Percentiles rank a stretch among this genome's conserved stretches.
Evolutionary conservation across 1,284 basidiomycete genomes (phyloP).

Genomic region (Leccinum subfulvum): DNA sequence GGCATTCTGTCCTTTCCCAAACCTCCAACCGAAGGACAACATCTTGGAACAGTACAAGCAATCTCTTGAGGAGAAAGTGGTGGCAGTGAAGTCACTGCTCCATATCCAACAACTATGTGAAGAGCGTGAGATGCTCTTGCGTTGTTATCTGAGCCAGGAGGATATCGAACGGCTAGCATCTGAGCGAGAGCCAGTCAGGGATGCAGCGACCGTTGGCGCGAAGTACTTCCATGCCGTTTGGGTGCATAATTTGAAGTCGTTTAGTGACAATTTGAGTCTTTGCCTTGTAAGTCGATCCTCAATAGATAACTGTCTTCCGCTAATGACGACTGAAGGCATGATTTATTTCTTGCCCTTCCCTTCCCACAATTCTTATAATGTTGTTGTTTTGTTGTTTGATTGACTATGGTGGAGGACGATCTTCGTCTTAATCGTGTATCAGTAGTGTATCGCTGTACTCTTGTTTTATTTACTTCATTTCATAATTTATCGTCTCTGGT

Average conservation of each 20-base stretch:
- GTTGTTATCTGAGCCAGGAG: not conserved
- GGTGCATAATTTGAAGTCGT: not conserved
- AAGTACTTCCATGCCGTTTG: not conserved
- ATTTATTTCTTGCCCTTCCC: not conserved
- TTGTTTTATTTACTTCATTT: no score
- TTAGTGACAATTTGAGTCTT: not conserved
- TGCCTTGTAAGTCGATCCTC: not conserved
- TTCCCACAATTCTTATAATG: no score
- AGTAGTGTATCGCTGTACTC: no score
- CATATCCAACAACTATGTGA: not conserved
- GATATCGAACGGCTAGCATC: not conserved
- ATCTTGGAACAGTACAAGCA: not conserved
- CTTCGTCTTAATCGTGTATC: no score
- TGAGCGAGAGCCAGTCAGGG: not conserved
- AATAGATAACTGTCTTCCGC: not conserved
- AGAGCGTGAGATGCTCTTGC: not conserved
- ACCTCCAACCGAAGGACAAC: not conserved
- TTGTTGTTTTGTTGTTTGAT: no score
- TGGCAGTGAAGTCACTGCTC: not conserved
- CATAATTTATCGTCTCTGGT: not conserved
- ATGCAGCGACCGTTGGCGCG: not conserved
- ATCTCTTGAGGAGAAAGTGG: not conserved
- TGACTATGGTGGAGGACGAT: no score
- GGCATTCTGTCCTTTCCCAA: no score
- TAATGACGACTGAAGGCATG: not conserved